Evolutionary conservation across 345 rosid genomes (phyloP).

Genomic region (Angophora floribunda): DNA sequence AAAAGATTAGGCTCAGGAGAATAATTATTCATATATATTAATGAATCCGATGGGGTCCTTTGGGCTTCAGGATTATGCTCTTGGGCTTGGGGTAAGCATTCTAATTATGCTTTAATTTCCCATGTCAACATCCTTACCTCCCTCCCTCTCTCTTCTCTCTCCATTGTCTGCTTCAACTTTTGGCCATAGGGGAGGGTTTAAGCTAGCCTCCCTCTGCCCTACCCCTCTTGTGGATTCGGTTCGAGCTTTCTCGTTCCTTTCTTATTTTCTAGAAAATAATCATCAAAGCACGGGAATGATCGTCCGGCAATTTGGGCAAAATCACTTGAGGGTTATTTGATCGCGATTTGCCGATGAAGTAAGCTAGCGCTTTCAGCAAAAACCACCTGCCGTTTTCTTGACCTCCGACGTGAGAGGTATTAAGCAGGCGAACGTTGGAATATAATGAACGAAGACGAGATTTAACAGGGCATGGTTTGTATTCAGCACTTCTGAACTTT

Average conservation of each 20-base stretch:
- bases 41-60: not conserved
- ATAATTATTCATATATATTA: too few relatives aligned
- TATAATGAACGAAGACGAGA: constrained; percentile 47
- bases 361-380: constrained; percentile 61
- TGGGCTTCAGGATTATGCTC: not conserved
- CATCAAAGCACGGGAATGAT: not conserved
- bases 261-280: too few relatives aligned
- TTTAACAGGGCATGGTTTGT: constrained; percentile 43
- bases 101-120: not conserved
- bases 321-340: not conserved
- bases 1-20: not conserved
- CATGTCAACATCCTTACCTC: not conserved
- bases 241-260: not conserved
- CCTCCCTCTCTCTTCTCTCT: too few relatives aligned
- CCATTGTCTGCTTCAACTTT: not conserved
- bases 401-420: constrained; percentile 70
- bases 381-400: constrained; percentile 71
- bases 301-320: not conserved
- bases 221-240: not conserved
- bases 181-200: not conserved
- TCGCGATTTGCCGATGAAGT: too few relatives aligned
- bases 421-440: constrained; percentile 64
- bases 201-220: not conserved
- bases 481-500: constrained; percentile 46
- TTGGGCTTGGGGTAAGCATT: not conserved